phyloP scores from a whole-genome alignment of 192 early-diverging fungal species.

The Coemansia sp. region DNA sequence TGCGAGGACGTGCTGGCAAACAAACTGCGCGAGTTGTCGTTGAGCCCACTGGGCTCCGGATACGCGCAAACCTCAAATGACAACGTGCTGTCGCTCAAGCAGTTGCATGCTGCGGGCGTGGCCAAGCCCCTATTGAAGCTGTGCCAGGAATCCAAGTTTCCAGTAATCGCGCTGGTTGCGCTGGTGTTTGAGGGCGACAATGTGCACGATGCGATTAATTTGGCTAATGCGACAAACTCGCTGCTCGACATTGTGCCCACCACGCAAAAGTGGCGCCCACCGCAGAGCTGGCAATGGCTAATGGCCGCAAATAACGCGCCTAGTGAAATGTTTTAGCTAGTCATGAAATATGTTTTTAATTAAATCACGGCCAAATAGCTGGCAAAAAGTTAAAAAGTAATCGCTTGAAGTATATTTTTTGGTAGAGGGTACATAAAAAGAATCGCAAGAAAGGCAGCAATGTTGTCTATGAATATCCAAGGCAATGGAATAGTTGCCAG shows the following conservation, averaged over 20 bases:
- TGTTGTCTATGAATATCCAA: not conserved
- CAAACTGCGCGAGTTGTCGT: conserved; percentile 24
- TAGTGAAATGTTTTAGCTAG: conserved; percentile 22
- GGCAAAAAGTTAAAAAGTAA: not conserved
- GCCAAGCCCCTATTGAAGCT: conserved; percentile 56
- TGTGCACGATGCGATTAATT: conserved; percentile 62
- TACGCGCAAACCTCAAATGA: not conserved
- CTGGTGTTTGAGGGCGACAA: conserved; percentile 79
- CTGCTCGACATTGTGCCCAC: conserved; percentile 23
- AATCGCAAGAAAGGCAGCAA: not conserved
- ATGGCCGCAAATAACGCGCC: conserved; percentile 30
- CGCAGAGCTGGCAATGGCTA: conserved; percentile 48
- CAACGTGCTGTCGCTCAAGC: conserved; percentile 35
- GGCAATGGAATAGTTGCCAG: not conserved
- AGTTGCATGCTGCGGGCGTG: conserved; percentile 62
- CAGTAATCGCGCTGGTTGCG: conserved; percentile 54
- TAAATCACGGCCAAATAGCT: not conserved
- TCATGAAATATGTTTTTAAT: conserved; percentile 8
- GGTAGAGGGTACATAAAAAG: not conserved
- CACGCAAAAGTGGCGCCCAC: conserved; percentile 27
- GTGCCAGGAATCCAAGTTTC: conserved; percentile 43
- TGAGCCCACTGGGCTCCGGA: conserved; percentile 16
- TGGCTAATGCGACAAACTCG: conserved; percentile 57
- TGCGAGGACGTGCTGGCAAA: conserved; percentile 38
- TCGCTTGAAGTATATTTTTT: not conserved